Evolutionary conservation across 2,329 filamentous ascomycete species (phyloP), one percentile per base, ranked within the genome.

Genomic region (Coniochaeta pulveracea): DNA sequence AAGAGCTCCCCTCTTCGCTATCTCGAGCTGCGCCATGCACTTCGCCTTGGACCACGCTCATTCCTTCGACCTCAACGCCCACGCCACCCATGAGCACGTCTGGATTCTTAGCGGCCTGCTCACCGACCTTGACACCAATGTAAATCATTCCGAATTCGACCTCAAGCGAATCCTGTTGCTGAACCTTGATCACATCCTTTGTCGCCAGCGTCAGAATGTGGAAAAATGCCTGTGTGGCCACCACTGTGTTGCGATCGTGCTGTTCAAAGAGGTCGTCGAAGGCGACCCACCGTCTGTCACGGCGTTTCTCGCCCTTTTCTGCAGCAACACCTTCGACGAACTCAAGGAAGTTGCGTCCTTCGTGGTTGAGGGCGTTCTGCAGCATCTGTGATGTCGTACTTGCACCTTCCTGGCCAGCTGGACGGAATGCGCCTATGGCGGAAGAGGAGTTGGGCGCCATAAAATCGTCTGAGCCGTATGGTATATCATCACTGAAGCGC

Each of bases 161-260:
- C 19, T 53, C 36, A 5, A 46, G 42, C 18, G 53, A 53, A 3
- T 44, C 47, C 3, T 66, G 58, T 54, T 93, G 85, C 40, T 68
- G 55, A 5, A 88, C 73, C 12, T 57, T 50, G 27, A 89, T 57
- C 35, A 70, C 52, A 2, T 67, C 67, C 54, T 77, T 84, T 3
- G 75, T 85, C 5, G 73, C 77, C 26, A 91, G 64, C 9, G 69
- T 65, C 10, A 93, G 66, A 3, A 84, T 65, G 50, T 91, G 82
- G 57, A 81, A 73, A 49, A 85, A 80, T 0, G 76, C 84, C 51
- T 86, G 81, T 3, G 81, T 76, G 7, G 80, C 82, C 10, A 85
- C 75, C 19, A 72, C 59, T 22, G 62, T 66, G 19, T 70, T 73
- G 26, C 60, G 57, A 29, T 62, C 55, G 8, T 48, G 48, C 0